Evolutionary conservation across 2,329 filamentous ascomycete species (phyloP).

Genomic region (Claviceps sp.): DNA sequence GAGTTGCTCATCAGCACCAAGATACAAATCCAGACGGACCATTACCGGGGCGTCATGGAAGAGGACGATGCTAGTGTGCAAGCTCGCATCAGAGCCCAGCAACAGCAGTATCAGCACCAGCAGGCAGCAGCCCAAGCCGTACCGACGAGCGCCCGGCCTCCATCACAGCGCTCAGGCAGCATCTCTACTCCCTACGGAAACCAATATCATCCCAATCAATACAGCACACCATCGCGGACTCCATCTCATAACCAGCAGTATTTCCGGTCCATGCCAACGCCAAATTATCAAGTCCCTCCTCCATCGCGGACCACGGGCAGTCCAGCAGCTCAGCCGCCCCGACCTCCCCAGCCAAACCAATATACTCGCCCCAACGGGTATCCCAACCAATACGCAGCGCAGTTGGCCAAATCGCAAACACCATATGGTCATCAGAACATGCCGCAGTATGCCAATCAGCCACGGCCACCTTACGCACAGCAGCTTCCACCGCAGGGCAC

Average conservation of each 20-base stretch:
- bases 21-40: constrained; percentile 57
- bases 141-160: constrained; percentile 21
- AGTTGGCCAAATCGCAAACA: constrained; percentile 37
- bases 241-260: constrained; percentile 31
- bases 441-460: constrained; percentile 33
- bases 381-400: constrained; percentile 32
- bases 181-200: constrained; percentile 27
- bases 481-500: constrained; percentile 29
- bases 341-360: constrained; percentile 30
- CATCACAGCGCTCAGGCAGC: constrained; percentile 22
- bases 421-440: constrained; percentile 39
- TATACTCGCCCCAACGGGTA: constrained; percentile 38
- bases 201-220: constrained; percentile 33
- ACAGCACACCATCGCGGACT: constrained; percentile 32
- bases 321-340: constrained; percentile 15
- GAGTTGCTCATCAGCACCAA: constrained; percentile 72
- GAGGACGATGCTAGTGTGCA: constrained; percentile 58
- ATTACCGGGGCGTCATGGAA: constrained; percentile 70
- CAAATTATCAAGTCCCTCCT: constrained; percentile 29
- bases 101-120: constrained; percentile 15
- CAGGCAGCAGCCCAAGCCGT: constrained; percentile 8
- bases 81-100: constrained; percentile 31
- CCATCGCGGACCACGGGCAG: constrained; percentile 18
- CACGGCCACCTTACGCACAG: constrained; percentile 25
- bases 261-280: constrained; percentile 24